These are phyloP conservation scores for Fusarium goolgardi DNA, from an alignment of 2,329 filamentous ascomycete genomes.

Conservation along the genomic window DNA sequence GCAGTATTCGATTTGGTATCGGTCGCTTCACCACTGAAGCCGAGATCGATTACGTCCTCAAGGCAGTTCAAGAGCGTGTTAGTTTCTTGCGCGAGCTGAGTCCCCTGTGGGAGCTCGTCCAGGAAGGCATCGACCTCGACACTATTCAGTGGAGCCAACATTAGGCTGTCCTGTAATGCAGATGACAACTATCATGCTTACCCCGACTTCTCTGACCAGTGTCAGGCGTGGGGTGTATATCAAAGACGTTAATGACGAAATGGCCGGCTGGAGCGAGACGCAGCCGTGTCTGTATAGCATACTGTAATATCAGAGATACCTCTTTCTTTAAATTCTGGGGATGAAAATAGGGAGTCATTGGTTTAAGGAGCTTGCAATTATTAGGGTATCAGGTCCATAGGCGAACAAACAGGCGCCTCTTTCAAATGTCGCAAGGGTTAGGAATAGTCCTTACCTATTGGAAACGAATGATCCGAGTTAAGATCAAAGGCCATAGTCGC, in stretches of 20 bases:
- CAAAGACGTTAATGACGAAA: constrained; percentile 23
- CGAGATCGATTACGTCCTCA: constrained; percentile 97
- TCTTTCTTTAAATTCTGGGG: constrained; percentile 46
- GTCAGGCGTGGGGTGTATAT: constrained; percentile 6
- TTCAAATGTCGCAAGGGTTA: constrained; percentile 17
- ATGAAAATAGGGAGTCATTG: constrained; percentile 43
- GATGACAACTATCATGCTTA: constrained; percentile 12
- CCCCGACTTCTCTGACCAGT: constrained; percentile 1
- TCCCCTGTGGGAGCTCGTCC: constrained; percentile 96
- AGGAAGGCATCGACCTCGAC: constrained; percentile 94
- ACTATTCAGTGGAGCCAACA: constrained; percentile 99
- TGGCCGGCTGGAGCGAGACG: constrained; percentile 36
- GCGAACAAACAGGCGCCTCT: constrained; percentile 26
- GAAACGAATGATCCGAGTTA: constrained; percentile 21
- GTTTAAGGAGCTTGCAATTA: constrained; percentile 32
- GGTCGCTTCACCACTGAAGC: constrained; percentile 94
- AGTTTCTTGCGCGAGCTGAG: constrained; percentile 94
- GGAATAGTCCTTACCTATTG: constrained; percentile 21
- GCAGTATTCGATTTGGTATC: constrained; percentile 97
- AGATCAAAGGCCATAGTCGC: constrained; percentile 21
- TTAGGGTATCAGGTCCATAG: constrained; percentile 29
- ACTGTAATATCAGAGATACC: constrained; percentile 51
- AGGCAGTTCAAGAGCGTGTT: constrained; percentile 91
- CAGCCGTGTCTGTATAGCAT: constrained; percentile 50
- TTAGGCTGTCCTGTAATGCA: constrained; percentile 57